Evolutionary conservation across 805 yeast genomes (phyloP), one percentile per base, ranked within the genome.

Genomic region (Yarrowia sp.): DNA sequence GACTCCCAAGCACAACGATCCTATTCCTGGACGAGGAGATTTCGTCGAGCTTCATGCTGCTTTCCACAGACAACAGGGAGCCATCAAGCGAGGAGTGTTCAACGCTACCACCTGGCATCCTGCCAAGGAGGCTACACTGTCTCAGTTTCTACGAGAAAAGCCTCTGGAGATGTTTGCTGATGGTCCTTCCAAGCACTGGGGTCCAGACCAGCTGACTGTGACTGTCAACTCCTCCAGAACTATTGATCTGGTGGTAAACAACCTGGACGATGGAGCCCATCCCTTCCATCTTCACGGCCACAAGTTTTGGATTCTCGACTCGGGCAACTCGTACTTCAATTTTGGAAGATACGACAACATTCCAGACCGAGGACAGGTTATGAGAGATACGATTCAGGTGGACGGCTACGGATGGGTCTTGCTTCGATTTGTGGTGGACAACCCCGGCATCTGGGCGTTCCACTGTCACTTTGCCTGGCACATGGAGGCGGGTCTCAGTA

Each of bases 401-500:
- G 83, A 85, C 59, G 84, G 88, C 35, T 85, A 86, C 70, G 90
- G 92, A 7, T 68, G 70, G 70, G 63, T 65, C 4, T 48, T 72
- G 84, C 28, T 77, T 28, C 80, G 97, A 68, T 89, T 92, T 74
- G 82, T 80, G 70, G 90, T 97, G 9, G 85, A 89, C 71, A 92
- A 92, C 71, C 97, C 98, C 3, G 98, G 98, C 65, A 86, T 91
- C 24, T 92, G 98, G 98, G 82, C 88, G 67, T 89, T 92, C 85
- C 98, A 92, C 74, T 92, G 97, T 78, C 97, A 91, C 75, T 86
- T 91, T 72, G 92, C 90, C 74, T 92, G 98, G 98, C 98, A 92
- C 78, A 83, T 92, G 76, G 83, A 85, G 70, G 96, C 92, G 77
- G 98, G 98, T 70, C 82, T 92, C 72, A 49, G 68, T 32, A 71